These are phyloP conservation scores for Cardiosporidium cionae DNA, from an alignment of 169 alveolate species.

Conservation along the genomic window DNA sequence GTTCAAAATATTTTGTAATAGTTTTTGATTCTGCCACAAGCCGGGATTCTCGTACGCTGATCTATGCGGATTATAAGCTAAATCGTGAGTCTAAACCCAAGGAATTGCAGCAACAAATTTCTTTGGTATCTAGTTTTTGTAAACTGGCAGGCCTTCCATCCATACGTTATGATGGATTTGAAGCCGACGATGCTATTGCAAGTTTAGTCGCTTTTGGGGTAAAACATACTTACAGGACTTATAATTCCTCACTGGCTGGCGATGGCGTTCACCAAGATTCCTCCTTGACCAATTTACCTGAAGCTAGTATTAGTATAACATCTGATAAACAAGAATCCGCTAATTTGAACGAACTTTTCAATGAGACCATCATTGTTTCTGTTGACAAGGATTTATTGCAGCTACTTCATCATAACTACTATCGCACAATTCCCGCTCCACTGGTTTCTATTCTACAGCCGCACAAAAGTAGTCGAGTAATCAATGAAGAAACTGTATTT, in stretches of 20 bases:
- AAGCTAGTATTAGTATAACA: too few species aligned
- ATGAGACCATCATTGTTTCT: background rate
- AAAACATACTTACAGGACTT: too few species aligned
- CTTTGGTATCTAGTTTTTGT: background rate
- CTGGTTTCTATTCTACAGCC: background rate
- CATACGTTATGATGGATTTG: background rate
- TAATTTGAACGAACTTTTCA: background rate
- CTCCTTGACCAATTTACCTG: too few species aligned
- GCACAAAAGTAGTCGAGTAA: background rate
- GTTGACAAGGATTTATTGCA: conserved; percentile 1
- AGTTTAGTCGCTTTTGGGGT: background rate
- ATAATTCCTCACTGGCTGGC: too few species aligned
- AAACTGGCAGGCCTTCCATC: background rate
- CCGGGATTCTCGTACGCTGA: background rate
- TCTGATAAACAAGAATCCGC: too few species aligned
- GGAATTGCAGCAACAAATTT: background rate
- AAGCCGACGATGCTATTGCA: conserved; percentile 9
- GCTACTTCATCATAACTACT: background rate
- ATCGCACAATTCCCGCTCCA: background rate
- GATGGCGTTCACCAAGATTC: too few species aligned
- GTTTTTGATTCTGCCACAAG: background rate
- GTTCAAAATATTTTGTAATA: background rate
- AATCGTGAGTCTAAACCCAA: background rate
- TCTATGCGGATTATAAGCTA: background rate
- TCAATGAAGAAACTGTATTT: background rate